A percentile compares a stretch with the other conserved stretches of the same genome.
phyloP scores from a whole-genome alignment of 352 stramenopile genomes.

The Phytophthora syringae region DNA sequence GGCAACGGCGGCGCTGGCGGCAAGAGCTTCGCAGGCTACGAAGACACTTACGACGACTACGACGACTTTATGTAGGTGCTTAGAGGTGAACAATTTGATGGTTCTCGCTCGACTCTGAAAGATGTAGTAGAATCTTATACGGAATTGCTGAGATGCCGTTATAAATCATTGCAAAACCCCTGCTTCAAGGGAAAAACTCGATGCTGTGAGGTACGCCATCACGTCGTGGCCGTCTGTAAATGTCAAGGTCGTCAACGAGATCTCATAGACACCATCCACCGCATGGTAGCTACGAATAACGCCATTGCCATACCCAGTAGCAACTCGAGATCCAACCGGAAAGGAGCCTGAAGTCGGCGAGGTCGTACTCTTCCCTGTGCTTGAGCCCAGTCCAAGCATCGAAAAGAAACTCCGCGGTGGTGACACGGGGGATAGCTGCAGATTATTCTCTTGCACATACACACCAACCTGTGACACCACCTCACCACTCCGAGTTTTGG shows the following conservation, averaged over 20 bases:
- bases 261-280: conserved; percentile 52
- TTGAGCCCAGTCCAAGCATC: conserved; percentile 53
- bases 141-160: too few species aligned
- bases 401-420: conserved; percentile 77
- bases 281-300: conserved; percentile 54
- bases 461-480: conserved; percentile 29
- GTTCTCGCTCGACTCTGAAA: conserved; percentile 9
- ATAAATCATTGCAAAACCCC: too few species aligned
- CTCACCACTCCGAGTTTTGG: conserved; percentile 36
- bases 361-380: conserved; percentile 24
- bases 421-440: conserved; percentile 59
- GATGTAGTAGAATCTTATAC: too few species aligned
- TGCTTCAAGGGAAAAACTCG: too few species aligned
- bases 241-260: conserved; percentile 62
- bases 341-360: conserved; percentile 12
- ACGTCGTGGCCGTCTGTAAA: conserved; percentile 47
- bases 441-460: conserved; percentile 61
- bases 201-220: conserved; percentile 65
- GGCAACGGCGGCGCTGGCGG: conserved; percentile 48
- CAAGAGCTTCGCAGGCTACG: conserved; percentile 46
- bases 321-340: conserved; percentile 46
- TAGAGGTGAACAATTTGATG: conserved; percentile 27
- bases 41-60: conserved; percentile 84
- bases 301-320: conserved; percentile 69
- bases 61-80: conserved; percentile 85